Base-by-base conservation (phyloP, 148 eudicot genomes). In the Pharnaceum exiguum region DNA sequence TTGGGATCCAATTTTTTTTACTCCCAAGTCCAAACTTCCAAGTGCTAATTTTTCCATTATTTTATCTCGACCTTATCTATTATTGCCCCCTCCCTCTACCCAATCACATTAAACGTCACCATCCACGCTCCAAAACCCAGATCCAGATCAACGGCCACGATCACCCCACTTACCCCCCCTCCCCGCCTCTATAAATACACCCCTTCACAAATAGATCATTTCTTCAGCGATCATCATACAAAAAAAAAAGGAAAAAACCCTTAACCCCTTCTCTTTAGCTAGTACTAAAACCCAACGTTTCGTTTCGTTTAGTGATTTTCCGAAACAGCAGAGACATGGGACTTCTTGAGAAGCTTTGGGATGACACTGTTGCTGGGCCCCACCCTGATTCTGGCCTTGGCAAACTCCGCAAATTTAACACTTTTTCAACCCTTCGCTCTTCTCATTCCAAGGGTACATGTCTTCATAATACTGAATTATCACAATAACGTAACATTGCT, bases 321-420 rank as follows among this genome's bases (percentile, higher is more conserved):
- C 1, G 10, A 23, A 18, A 17, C 51, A 52, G 49, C 60, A 67
- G 38, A 29, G 27, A 0, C 50, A 77, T 89, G 95, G 75, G 85
- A 5, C 69, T 90, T 5, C 57, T 86, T 18, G 95, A 86, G 55
- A 85, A 86, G 72, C 79, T 90, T 5, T 85, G 89, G 95, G 95
- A 90, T 58, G 93, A 87, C 53, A 84, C 97, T 40, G 68, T 82
- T 22, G 95, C 91, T 52, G 91, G 89, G 12, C 97, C 95, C 32
- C 77, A 62, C 42, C 97, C 97, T 55, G 97, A 89, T 4, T 75
- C 60, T 56, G 96, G 95, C 66, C 90, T 89, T 21, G 87, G 85
- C 6, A 84, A 76, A 66, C 88, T 89, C 47, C 84, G 97, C 9
- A 86, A 86, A 68, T 65, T 68, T 39, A 43, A 62, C 30, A 65